Conservation (phyloP, 148 eudicot species). For the Fallopia convolvulus region DNA sequence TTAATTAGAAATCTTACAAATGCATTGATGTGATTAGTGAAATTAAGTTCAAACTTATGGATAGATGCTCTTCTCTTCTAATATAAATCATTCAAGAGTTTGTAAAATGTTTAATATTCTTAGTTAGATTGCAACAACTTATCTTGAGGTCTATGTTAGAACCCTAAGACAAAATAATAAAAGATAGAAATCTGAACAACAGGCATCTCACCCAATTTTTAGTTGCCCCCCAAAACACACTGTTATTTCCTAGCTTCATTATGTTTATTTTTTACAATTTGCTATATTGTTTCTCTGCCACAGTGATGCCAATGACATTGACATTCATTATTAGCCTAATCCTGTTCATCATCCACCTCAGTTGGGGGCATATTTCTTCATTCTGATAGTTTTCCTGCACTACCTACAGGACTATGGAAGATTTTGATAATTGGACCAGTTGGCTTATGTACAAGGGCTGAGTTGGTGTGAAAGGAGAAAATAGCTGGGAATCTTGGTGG, state of each 20-base stretch:
- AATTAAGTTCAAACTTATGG: too few relatives aligned
- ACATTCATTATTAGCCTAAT: neutral
- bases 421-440: constrained; percentile 89
- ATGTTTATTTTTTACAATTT: neutral
- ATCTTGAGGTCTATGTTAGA: neutral
- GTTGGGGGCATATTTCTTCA: constrained; percentile 1
- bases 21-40: too few relatives aligned
- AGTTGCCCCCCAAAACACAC: too few relatives aligned
- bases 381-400: constrained; percentile 12
- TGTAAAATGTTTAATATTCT: neutral
- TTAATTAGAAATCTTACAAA: too few relatives aligned
- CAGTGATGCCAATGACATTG: neutral
- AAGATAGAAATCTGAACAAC: too few relatives aligned
- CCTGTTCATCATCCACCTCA: neutral
- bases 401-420: constrained; percentile 79
- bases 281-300: neutral
- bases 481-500: constrained; percentile 99
- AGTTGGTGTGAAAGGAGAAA: constrained; percentile 86
- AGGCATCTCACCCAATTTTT: too few relatives aligned
- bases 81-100: neutral
- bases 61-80: neutral
- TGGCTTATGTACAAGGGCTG: constrained; percentile 98
- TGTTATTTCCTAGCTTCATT: neutral
- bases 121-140: neutral
- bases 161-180: too few relatives aligned